Percentiles rank a stretch among this genome's conserved stretches.
Evolutionary conservation across 2,329 filamentous ascomycete species (phyloP).

Genomic region (Calonectria pseudoreteaudii): DNA sequence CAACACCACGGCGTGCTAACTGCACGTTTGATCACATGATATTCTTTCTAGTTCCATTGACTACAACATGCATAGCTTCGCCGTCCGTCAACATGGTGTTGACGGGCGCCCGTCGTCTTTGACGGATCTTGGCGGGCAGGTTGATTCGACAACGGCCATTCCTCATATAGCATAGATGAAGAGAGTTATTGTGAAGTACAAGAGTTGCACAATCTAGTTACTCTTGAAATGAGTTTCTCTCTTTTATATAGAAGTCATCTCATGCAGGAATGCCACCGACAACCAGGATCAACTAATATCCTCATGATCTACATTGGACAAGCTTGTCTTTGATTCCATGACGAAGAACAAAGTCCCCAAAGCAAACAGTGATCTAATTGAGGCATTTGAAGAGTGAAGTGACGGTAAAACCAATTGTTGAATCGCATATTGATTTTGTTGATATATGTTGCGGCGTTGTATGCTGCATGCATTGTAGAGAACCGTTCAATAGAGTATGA

Average conservation of each 20-base stretch:
- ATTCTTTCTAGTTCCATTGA: not conserved
- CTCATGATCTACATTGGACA: slow-evolving; percentile 1
- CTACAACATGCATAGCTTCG: not conserved
- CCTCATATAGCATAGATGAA: not conserved
- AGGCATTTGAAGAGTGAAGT: not conserved
- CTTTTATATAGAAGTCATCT: not conserved
- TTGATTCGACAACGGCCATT: not conserved
- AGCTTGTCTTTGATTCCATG: slow-evolving; percentile 1
- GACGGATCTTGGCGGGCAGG: slow-evolving; percentile 1
- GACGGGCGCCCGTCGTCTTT: slow-evolving; percentile 10
- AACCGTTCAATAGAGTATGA: too few relatives aligned
- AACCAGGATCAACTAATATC: not conserved
- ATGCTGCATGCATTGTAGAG: not conserved
- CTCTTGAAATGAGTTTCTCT: too few relatives aligned
- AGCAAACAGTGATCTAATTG: slow-evolving; percentile 14
- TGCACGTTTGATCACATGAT: slow-evolving; percentile 13
- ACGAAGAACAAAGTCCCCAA: not conserved
- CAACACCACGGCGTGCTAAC: not conserved
- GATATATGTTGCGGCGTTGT: not conserved
- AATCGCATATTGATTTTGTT: not conserved
- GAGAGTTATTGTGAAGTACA: not conserved
- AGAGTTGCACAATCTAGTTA: too few relatives aligned
- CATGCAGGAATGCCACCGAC: not conserved
- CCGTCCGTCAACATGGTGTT: slow-evolving; percentile 17
- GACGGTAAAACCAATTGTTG: not conserved